Base-by-base conservation (phyloP, 306 rosid genomes). In the Vachellia collinsii region DNA sequence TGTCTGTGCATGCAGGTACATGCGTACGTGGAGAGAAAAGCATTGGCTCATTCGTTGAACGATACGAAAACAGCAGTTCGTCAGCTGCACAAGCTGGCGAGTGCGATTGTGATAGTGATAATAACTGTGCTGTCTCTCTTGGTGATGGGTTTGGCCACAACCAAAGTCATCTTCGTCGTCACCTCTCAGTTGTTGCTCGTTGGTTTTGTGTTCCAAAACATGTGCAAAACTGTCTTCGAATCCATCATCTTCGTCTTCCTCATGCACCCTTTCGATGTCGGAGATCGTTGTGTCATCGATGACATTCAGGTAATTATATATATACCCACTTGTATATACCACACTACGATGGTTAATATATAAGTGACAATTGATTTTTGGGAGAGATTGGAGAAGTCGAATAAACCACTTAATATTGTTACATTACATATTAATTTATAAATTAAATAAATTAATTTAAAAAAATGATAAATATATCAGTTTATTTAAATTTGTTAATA, bases 81-180 rank as follows among this genome's bases (percentile, higher is more conserved):
- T 10, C 81, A 78, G 23, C 75, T 78, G 2, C 81, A 78, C 34
- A 78, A 68, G 34, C 16, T 78, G 20, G 81, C 76, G 29, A 78
- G 81, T 54, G 74, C 76, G 9, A 5, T 67, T 20, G 81, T 78
- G 5, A 12, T 54, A 4, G 81, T 78, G 7, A 41, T 68, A 20
- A 78, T 78, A 20, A n/a, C 61, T 4, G 81, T 67, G 69, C 36
- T 53, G 17, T 67, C 74, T 19, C 68, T 78, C 1, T 11, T 78
- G 43, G 81, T 78, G 76, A 78, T 78, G 81, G 81, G 72, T 25
- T 51, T 78, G 69, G 81, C 81, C 42, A 78, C 75, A 10, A 67
- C 54, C 5, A 78, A 78, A 59, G 67, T 78, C 11, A 38, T 78
- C 58, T 78, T 78, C 4, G 62, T 78, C 1, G 81, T 78, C 17